Evolutionary conservation across 1,284 basidiomycete genomes (phyloP).

Genomic region (Leccinum subrobustum): DNA sequence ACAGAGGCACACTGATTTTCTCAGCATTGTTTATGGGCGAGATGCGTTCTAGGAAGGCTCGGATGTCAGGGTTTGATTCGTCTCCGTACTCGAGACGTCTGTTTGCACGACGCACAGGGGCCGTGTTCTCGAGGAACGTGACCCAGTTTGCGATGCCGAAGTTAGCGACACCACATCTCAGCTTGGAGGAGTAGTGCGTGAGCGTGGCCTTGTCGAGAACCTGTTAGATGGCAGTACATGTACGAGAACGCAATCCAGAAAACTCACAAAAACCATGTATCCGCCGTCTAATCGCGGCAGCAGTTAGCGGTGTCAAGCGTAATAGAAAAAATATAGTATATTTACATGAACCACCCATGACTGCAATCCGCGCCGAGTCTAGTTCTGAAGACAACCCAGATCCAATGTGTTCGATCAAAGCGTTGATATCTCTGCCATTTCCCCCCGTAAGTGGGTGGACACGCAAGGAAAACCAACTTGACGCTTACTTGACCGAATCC

Average conservation of each 20-base stretch:
- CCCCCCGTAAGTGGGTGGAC: conserved; percentile 3
- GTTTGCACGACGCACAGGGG: conserved; percentile 32
- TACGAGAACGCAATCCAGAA: background rate
- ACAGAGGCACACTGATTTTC: conserved; percentile 34
- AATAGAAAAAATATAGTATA: background rate
- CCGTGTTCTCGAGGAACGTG: conserved; percentile 39
- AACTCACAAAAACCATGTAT: conserved; percentile 37
- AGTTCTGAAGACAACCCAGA: conserved; percentile 31
- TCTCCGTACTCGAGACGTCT: conserved; percentile 38
- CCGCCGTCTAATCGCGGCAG: conserved; percentile 29
- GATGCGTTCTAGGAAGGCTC: conserved; percentile 35
- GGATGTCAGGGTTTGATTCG: conserved; percentile 34
- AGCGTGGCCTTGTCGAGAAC: conserved; percentile 30
- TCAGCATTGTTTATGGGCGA: conserved; percentile 38
- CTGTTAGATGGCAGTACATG: conserved; percentile 3
- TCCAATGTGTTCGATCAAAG: conserved; percentile 33
- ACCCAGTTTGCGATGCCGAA: conserved; percentile 38
- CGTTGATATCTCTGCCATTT: conserved; percentile 33
- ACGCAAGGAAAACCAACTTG: background rate
- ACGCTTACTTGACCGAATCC: conserved; percentile 36
- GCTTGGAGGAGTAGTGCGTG: conserved; percentile 37
- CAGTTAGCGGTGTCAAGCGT: background rate
- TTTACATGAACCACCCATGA: conserved; percentile 40
- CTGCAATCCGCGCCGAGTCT: conserved; percentile 34
- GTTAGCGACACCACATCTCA: conserved; percentile 37